phyloP scores from a whole-genome alignment of 768 basidiomycete genomes.

The Baorangia bicolor region DNA sequence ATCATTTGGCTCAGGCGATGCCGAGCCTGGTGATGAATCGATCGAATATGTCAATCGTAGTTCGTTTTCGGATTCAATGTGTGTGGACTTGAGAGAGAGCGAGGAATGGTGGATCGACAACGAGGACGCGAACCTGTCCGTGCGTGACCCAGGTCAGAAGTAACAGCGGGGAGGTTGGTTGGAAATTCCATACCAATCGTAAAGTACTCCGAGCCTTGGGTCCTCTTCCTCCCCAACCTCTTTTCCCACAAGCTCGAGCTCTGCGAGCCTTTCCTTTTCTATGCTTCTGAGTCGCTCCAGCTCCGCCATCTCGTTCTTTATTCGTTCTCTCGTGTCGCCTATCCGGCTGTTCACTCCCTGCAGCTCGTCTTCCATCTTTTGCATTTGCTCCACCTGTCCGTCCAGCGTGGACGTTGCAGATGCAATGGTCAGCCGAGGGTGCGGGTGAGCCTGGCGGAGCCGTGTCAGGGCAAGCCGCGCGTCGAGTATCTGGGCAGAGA shows the following conservation, averaged over 20 bases:
- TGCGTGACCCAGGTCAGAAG: not conserved
- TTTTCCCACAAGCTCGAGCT: conserved; percentile 53
- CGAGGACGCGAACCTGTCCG: conserved; percentile 66
- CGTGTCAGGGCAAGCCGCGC: conserved; percentile 77
- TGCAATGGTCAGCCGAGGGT: conserved; percentile 74
- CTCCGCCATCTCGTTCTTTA: conserved; percentile 56
- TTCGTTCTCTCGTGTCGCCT: conserved; percentile 53
- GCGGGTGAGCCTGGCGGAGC: conserved; percentile 76
- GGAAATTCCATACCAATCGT: conserved; percentile 57
- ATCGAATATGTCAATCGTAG: conserved; percentile 67
- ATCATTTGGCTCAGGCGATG: conserved; percentile 26
- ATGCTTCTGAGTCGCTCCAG: conserved; percentile 60
- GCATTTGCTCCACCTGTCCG: conserved; percentile 78
- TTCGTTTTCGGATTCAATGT: conserved; percentile 72
- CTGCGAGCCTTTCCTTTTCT: conserved; percentile 62
- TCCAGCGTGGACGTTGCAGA: conserved; percentile 73
- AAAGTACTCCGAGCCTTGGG: conserved; percentile 58
- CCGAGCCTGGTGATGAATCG: conserved; percentile 27
- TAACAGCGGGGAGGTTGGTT: not conserved
- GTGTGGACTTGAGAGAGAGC: conserved; percentile 56
- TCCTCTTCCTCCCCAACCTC: conserved; percentile 61
- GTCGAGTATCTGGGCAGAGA: conserved; percentile 79
- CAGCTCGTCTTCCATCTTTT: conserved; percentile 65
- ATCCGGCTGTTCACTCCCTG: conserved; percentile 51
- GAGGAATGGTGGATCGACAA: conserved; percentile 63